Evolutionary conservation across 1,284 basidiomycete species (phyloP).

Genomic region (Leccinum pachyderme): DNA sequence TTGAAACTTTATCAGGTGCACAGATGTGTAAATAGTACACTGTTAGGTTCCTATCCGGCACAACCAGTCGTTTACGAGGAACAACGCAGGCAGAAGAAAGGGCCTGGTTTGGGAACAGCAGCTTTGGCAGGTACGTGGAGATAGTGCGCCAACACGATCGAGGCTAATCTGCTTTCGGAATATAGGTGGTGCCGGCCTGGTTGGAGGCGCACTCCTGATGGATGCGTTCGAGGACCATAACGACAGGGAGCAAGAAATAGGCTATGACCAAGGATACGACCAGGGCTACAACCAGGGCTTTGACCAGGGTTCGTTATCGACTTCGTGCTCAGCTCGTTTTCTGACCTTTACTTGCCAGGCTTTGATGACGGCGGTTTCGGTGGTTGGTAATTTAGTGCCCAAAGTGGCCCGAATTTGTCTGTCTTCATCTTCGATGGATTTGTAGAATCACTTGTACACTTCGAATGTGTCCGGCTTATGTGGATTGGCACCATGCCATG

Average conservation of each 20-base stretch:
- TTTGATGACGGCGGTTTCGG: conserved; percentile 7
- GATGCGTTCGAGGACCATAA: conserved; percentile 50
- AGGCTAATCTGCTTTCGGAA: conserved; percentile 10
- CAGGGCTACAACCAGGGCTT: conserved; percentile 37
- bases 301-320: conserved; percentile 15
- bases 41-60: conserved; percentile 17
- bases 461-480: neutral
- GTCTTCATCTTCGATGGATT: conserved; percentile 10
- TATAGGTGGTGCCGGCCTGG: conserved; percentile 54
- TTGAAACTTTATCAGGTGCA: neutral
- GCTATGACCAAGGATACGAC: conserved; percentile 29
- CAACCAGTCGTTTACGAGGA: conserved; percentile 19
- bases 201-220: conserved; percentile 55
- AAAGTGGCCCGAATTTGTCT: neutral
- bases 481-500: neutral
- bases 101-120: conserved; percentile 29
- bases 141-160: neutral
- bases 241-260: conserved; percentile 36
- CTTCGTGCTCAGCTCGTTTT: neutral
- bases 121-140: conserved; percentile 28
- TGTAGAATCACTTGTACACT: conserved; percentile 19
- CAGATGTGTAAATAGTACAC: neutral
- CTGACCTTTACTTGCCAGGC: conserved; percentile 20
- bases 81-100: conserved; percentile 18
- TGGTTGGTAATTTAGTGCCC: conserved; percentile 5